Percentiles rank a stretch among this genome's conserved stretches.
phyloP scores from a whole-genome alignment of 2,329 filamentous ascomycete genomes.

The Xylaria sp. region DNA sequence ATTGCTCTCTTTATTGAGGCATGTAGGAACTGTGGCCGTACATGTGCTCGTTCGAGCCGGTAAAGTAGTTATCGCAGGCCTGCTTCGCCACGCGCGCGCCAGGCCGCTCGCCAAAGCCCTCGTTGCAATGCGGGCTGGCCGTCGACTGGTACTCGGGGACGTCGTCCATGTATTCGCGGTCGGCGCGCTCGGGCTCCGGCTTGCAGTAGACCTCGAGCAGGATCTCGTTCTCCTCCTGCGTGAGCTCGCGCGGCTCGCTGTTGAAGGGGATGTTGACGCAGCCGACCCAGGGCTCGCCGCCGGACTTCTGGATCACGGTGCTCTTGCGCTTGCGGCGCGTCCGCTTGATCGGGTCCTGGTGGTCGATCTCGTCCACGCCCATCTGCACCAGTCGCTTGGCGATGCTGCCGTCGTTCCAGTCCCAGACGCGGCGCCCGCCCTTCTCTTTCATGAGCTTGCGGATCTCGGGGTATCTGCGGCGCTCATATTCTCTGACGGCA shows the following conservation, averaged over 20 bases:
- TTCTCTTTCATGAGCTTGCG: conserved; percentile 43
- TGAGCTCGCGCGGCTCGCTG: conserved; percentile 24
- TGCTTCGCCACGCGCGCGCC: conserved; percentile 36
- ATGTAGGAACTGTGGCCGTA: conserved; percentile 14
- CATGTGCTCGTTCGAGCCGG: conserved; percentile 23
- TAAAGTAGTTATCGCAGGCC: conserved; percentile 34
- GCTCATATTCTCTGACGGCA: conserved; percentile 35
- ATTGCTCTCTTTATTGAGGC: no score
- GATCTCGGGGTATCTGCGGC: conserved; percentile 40
- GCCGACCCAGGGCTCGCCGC: conserved; percentile 19
- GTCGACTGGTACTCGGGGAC: conserved; percentile 20
- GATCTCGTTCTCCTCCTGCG: conserved; percentile 31
- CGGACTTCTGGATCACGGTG: conserved; percentile 20
- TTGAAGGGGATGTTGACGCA: conserved; percentile 19
- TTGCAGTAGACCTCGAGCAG: conserved; percentile 28
- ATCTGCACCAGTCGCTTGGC: conserved; percentile 45
- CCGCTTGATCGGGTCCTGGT: conserved; percentile 37
- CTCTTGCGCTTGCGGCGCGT: conserved; percentile 40
- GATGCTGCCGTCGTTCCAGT: conserved; percentile 46
- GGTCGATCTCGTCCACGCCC: conserved; percentile 41
- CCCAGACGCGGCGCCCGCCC: conserved; percentile 46
- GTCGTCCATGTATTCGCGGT: conserved; percentile 17
- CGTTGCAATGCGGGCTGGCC: conserved; percentile 19
- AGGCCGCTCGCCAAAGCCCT: conserved; percentile 23
- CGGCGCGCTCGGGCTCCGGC: conserved; percentile 14